These are phyloP conservation scores for Ceriops zippeliana DNA, from an alignment of 345 rosid genomes.

Conservation along the genomic window DNA sequence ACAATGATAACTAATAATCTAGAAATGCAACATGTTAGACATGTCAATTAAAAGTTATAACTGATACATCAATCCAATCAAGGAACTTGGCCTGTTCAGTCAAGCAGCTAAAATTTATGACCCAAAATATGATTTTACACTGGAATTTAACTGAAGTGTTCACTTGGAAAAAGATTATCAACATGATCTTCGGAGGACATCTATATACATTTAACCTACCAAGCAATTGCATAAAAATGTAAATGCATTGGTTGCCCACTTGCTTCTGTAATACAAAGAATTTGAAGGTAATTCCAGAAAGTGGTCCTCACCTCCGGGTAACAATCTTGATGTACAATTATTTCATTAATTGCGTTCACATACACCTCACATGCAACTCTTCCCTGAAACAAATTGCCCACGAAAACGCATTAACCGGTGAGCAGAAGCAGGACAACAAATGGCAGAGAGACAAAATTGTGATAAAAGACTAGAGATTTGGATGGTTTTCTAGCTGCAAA, in stretches of 20 bases:
- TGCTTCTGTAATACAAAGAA: too few relatives aligned
- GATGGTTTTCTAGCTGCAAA: too few relatives aligned
- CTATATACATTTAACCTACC: neutral
- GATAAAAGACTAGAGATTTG: neutral
- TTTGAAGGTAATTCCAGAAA: neutral
- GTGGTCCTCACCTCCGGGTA: constrained; percentile 46
- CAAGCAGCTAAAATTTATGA: too few relatives aligned
- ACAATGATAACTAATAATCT: too few relatives aligned
- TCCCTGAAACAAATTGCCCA: constrained; percentile 43
- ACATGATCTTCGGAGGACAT: neutral
- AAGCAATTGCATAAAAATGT: neutral
- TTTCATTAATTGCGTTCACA: constrained; percentile 58
- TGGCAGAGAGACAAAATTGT: neutral
- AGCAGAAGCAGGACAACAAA: neutral
- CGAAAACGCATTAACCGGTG: neutral
- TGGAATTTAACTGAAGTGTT: too few relatives aligned
- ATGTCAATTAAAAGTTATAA: too few relatives aligned
- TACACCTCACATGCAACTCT: constrained; percentile 68
- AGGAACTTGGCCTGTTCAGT: too few relatives aligned
- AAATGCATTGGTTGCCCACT: too few relatives aligned
- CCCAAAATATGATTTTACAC: too few relatives aligned
- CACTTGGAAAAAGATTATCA: neutral
- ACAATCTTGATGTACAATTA: constrained; percentile 63
- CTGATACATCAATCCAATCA: too few relatives aligned
- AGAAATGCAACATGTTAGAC: too few relatives aligned